A percentile compares a stretch with the other conserved stretches of the same genome.
Evolutionary conservation across 768 basidiomycete species (phyloP).

Genomic region (Kwoniella europaea): DNA sequence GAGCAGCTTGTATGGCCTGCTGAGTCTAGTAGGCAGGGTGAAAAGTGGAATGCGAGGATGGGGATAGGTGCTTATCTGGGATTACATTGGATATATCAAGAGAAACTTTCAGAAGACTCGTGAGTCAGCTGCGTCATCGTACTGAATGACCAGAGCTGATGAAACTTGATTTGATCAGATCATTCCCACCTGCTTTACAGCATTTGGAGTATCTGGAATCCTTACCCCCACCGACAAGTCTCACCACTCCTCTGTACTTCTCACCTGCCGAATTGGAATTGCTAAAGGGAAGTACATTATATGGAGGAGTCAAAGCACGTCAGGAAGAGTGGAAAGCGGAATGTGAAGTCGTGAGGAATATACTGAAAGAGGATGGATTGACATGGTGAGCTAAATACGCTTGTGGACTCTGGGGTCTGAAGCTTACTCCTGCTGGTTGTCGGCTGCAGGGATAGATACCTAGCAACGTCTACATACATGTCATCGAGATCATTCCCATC

Average conservation of each 20-base stretch:
- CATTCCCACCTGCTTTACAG: conserved; percentile 32
- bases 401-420: neutral
- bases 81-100: conserved; percentile 48
- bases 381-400: conserved; percentile 66
- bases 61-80: conserved; percentile 51
- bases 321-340: conserved; percentile 68
- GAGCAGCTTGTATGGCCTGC: conserved; percentile 33
- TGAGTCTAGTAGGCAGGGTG: conserved; percentile 22
- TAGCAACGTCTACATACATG: conserved; percentile 74
- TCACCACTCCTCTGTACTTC: conserved; percentile 79
- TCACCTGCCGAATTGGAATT: conserved; percentile 67
- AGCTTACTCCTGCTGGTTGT: neutral
- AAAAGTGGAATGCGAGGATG: conserved; percentile 49
- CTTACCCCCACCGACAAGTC: conserved; percentile 66
- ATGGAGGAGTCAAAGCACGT: conserved; percentile 75
- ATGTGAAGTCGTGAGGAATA: conserved; percentile 65
- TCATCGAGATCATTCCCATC: conserved; percentile 93
- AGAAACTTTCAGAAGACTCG: conserved; percentile 2
- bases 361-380: conserved; percentile 61
- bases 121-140: neutral
- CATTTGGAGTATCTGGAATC: conserved; percentile 69
- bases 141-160: conserved; percentile 4
- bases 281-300: conserved; percentile 79
- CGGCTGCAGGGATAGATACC: conserved; percentile 69
- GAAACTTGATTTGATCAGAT: neutral